These are phyloP conservation scores for Galerina marginata DNA, from an alignment of 768 basidiomycete species.

Conservation along the genomic window DNA sequence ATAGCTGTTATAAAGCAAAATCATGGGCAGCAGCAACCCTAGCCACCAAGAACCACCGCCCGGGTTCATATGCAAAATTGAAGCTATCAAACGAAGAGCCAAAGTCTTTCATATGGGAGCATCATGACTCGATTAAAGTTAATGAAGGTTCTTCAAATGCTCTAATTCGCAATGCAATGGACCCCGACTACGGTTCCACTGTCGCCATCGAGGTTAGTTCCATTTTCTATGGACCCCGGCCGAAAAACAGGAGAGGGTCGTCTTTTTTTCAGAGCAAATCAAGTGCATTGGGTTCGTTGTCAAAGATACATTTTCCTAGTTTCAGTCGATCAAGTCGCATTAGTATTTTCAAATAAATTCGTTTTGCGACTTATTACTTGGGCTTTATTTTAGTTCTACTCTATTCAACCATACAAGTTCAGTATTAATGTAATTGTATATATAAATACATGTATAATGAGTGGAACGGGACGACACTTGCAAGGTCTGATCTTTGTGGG, in stretches of 20 bases:
- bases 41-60: neutral
- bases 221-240: neutral
- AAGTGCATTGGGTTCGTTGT: too few relatives aligned
- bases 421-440: too few relatives aligned
- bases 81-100: neutral
- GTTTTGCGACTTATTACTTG: too few relatives aligned
- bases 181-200: neutral
- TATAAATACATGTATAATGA: too few relatives aligned
- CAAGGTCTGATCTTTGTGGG: too few relatives aligned
- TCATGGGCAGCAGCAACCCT: conserved; percentile 4
- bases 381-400: too few relatives aligned
- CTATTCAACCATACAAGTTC: too few relatives aligned
- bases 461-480: too few relatives aligned
- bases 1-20: neutral
- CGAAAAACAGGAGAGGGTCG: neutral
- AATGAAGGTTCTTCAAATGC: neutral
- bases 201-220: neutral
- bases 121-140: neutral
- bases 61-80: neutral
- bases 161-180: neutral
- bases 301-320: too few relatives aligned
- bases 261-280: too few relatives aligned
- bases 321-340: too few relatives aligned
- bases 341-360: too few relatives aligned
- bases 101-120: neutral